Percentiles rank a stretch among this genome's conserved stretches.
These are phyloP conservation scores for Fraxinus albicans DNA, from an alignment of 305 asterid genomes.

Conservation along the genomic window DNA sequence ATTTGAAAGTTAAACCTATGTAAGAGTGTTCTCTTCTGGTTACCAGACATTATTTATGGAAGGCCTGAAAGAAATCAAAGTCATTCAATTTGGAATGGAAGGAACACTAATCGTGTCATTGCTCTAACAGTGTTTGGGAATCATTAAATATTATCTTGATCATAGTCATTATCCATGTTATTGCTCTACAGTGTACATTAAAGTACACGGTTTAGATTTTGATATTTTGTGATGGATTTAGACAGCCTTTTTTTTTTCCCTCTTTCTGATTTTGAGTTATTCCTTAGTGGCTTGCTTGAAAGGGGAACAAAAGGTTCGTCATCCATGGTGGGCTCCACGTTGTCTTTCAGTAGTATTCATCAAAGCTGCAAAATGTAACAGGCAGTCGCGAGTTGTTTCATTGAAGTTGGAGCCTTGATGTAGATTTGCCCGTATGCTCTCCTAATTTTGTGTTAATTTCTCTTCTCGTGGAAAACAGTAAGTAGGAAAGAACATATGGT, in stretches of 20 bases:
- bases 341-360: conserved; percentile 65
- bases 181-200: not conserved
- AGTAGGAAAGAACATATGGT: conserved; percentile 24
- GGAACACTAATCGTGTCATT: not conserved
- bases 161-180: not conserved
- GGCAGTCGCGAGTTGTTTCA: conserved; percentile 93
- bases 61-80: not conserved
- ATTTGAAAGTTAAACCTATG: not conserved
- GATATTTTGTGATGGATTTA: not conserved
- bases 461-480: conserved; percentile 26
- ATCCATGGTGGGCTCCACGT: conserved; percentile 98
- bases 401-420: conserved; percentile 93
- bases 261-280: conserved; percentile 8
- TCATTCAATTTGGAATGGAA: not conserved
- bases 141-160: not conserved
- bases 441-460: conserved; percentile 6
- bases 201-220: not conserved
- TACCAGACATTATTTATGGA: not conserved
- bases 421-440: conserved; percentile 36
- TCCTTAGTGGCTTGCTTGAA: conserved; percentile 90
- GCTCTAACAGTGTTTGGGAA: not conserved
- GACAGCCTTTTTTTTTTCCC: not conserved
- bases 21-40: not conserved
- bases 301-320: conserved; percentile 91
- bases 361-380: conserved; percentile 78